Percentiles rank a stretch among this genome's conserved stretches.
Conservation (phyloP, 1,139 yeast genomes). For the Taphrina confusa region DNA sequence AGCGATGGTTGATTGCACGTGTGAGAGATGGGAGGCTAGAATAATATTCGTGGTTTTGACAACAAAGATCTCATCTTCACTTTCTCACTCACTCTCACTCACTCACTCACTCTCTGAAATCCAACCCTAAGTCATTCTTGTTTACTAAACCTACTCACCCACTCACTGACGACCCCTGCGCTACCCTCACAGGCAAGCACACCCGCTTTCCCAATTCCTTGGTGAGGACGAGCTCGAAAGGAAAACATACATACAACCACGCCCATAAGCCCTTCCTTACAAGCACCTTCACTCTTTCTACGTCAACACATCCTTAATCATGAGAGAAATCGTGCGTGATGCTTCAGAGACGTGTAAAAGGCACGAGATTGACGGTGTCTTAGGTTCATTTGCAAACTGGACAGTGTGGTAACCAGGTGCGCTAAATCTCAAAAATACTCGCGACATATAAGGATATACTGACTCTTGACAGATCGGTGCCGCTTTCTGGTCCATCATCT, state of each 20-base stretch:
- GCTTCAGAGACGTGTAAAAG: background rate
- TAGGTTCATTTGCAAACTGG: slow-evolving; percentile 89
- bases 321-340: slow-evolving; percentile 33
- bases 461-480: slow-evolving; percentile 57
- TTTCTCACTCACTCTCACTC: too few species aligned
- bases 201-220: slow-evolving; percentile 4
- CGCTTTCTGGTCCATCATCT: slow-evolving; percentile 63
- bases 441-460: slow-evolving; percentile 3
- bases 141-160: too few species aligned
- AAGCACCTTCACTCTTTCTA: slow-evolving; percentile 16
- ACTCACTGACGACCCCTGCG: too few species aligned
- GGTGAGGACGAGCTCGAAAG: slow-evolving; percentile 9
- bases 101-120: background rate
- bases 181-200: slow-evolving; percentile 3
- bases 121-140: too few species aligned
- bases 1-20: too few species aligned
- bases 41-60: slow-evolving; percentile 5
- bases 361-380: background rate
- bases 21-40: too few species aligned
- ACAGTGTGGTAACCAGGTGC: slow-evolving; percentile 98
- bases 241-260: slow-evolving; percentile 2
- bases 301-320: slow-evolving; percentile 20
- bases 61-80: too few species aligned
- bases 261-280: background rate
- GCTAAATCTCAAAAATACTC: background rate